A percentile compares a stretch with the other conserved stretches of the same genome.
Evolutionary conservation across 2,329 filamentous ascomycete species (phyloP).

Genomic region (Diaporthe caulivora): DNA sequence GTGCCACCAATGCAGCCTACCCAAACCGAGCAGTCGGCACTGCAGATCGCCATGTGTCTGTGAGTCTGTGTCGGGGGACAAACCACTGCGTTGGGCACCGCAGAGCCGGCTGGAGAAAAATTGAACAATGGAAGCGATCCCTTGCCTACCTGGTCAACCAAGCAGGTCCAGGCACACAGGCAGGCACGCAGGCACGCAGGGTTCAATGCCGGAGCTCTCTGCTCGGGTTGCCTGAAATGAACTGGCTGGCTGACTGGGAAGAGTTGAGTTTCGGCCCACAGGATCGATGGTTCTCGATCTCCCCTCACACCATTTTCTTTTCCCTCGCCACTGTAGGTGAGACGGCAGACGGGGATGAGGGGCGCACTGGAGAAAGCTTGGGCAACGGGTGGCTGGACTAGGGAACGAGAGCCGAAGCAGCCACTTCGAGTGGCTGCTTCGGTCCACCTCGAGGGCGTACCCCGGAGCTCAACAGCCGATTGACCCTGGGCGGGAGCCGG

Average conservation of each 20-base stretch:
- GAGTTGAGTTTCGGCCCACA: background rate
- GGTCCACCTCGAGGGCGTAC: too few relatives aligned
- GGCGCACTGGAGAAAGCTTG: background rate
- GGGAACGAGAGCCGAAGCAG: slow-evolving; percentile 13
- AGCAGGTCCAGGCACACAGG: background rate
- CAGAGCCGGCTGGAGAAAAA: slow-evolving; percentile 2
- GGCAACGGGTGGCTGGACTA: slow-evolving; percentile 27
- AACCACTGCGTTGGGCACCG: background rate
- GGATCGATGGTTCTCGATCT: background rate
- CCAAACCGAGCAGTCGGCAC: background rate
- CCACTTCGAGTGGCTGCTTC: background rate
- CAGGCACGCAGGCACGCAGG: background rate
- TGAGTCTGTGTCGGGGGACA: background rate
- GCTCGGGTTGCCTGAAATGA: slow-evolving; percentile 26
- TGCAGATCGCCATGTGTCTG: slow-evolving; percentile 21
- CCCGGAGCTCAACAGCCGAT: slow-evolving; percentile 5
- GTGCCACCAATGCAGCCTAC: slow-evolving; percentile 27
- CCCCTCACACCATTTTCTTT: background rate
- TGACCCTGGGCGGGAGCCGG: background rate
- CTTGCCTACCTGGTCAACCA: background rate
- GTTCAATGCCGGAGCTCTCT: background rate
- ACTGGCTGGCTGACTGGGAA: background rate
- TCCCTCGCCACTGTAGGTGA: background rate
- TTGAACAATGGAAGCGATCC: background rate
- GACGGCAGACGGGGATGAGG: background rate